Conservation (phyloP, 345 rosid species). For the Laguncularia racemosa region DNA sequence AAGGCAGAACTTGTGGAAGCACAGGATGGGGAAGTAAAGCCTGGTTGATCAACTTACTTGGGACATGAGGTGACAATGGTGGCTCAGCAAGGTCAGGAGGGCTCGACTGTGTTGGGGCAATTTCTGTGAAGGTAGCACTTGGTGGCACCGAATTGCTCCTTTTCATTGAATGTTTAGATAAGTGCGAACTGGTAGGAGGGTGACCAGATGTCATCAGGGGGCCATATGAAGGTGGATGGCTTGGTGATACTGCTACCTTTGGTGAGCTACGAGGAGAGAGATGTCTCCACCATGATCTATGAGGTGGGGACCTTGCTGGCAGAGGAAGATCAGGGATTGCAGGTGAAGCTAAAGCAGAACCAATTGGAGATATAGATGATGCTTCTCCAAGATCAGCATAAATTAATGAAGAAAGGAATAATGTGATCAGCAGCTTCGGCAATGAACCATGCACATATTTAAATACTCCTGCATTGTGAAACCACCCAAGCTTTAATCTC, state of each 20-base stretch:
- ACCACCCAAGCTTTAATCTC: conserved; percentile 6
- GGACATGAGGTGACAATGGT: conserved; percentile 64
- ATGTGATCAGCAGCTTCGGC: conserved; percentile 31
- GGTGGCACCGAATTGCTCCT: conserved; percentile 45
- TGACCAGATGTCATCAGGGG: conserved; percentile 50
- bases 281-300: conserved; percentile 29
- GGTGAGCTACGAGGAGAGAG: conserved; percentile 40
- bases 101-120: conserved; percentile 60
- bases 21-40: conserved; percentile 1
- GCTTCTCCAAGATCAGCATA: conserved; percentile 32
- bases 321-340: conserved; percentile 38
- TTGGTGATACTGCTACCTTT: conserved; percentile 28
- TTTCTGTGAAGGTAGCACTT: conserved; percentile 44
- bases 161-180: conserved; percentile 60
- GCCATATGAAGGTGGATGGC: conserved; percentile 47
- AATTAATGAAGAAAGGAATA: conserved; percentile 26
- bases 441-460: conserved; percentile 15
- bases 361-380: conserved; percentile 28
- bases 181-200: conserved; percentile 50
- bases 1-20: not conserved
- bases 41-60: conserved; percentile 38
- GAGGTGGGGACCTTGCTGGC: conserved; percentile 36
- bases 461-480: conserved; percentile 35
- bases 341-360: conserved; percentile 30
- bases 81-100: conserved; percentile 59